These are phyloP conservation scores for Westerdykella ornata DNA, from an alignment of 2,329 filamentous ascomycete genomes.

Conservation along the genomic window DNA sequence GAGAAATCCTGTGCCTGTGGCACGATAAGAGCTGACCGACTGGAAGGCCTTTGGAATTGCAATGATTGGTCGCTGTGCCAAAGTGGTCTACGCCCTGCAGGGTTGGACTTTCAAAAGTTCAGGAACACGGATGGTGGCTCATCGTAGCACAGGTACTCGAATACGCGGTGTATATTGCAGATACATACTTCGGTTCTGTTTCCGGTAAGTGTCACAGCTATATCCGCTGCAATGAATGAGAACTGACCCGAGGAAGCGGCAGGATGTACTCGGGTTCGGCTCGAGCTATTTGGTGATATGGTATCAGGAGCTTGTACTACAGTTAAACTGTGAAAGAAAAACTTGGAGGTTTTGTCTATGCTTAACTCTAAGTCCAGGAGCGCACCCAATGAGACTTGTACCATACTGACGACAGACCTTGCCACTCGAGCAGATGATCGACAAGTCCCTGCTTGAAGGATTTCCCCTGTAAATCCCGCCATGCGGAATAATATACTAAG, in stretches of 20 bases:
- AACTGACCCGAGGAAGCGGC: not conserved
- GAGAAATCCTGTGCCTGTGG: constrained; percentile 1
- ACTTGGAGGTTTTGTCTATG: too few species aligned
- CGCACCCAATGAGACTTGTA: too few species aligned
- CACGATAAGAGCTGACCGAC: constrained; percentile 19
- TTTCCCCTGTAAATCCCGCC: not conserved
- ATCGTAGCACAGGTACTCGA: constrained; percentile 8
- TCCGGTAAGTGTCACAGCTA: constrained; percentile 6
- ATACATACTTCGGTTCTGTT: constrained; percentile 6
- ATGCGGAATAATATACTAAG: constrained; percentile 1
- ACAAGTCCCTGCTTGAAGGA: too few species aligned
- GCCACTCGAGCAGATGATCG: too few species aligned
- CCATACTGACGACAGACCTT: too few species aligned
- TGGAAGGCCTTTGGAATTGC: constrained; percentile 5
- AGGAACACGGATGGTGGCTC: constrained; percentile 14
- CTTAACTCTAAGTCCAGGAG: too few species aligned
- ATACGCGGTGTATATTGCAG: constrained; percentile 20
- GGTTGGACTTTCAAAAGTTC: constrained; percentile 6
- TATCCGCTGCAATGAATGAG: not conserved
- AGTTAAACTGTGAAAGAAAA: too few species aligned
- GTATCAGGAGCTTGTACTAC: too few species aligned
- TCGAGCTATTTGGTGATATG: not conserved
- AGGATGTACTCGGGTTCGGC: constrained; percentile 1
- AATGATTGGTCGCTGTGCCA: constrained; percentile 12
- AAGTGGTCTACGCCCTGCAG: not conserved